phyloP scores from a whole-genome alignment of 1,284 basidiomycete genomes.

The Laetiporus sulphureus region DNA sequence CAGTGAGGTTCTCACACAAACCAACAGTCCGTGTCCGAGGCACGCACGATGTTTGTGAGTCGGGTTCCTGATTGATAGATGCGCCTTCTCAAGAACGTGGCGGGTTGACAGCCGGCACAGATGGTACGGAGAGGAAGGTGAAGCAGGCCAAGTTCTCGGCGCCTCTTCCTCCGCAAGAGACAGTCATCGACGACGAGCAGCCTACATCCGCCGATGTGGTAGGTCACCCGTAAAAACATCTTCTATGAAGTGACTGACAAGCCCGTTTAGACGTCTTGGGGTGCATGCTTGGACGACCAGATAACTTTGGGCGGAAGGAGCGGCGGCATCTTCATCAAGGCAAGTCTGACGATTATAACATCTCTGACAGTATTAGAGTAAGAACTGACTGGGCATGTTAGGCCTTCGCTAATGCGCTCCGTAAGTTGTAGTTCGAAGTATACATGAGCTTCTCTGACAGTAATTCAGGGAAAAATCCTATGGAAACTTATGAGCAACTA shows the following conservation, averaged over 20 bases:
- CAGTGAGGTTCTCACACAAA: not conserved
- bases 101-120: too few species aligned
- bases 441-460: not conserved
- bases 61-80: not conserved
- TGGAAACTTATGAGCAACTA: slow-evolving; percentile 14
- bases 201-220: too few species aligned
- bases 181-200: too few species aligned
- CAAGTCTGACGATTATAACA: slow-evolving; percentile 2
- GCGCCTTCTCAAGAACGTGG: too few species aligned
- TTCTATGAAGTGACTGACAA: not conserved
- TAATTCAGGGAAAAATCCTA: slow-evolving; percentile 10
- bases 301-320: slow-evolving; percentile 8
- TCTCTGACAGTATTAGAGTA: not conserved
- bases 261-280: slow-evolving; percentile 13
- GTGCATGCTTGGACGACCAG: slow-evolving; percentile 17
- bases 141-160: slow-evolving; percentile 2
- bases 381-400: slow-evolving; percentile 1
- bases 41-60: slow-evolving; percentile 4
- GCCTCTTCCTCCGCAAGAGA: too few species aligned
- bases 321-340: slow-evolving; percentile 16
- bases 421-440: slow-evolving; percentile 8
- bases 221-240: too few species aligned
- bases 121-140: not conserved
- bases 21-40: slow-evolving; percentile 6
- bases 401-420: slow-evolving; percentile 14